phyloP scores from a whole-genome alignment of 805 yeast genomes.

The Wickerhamomyces silvicola region DNA sequence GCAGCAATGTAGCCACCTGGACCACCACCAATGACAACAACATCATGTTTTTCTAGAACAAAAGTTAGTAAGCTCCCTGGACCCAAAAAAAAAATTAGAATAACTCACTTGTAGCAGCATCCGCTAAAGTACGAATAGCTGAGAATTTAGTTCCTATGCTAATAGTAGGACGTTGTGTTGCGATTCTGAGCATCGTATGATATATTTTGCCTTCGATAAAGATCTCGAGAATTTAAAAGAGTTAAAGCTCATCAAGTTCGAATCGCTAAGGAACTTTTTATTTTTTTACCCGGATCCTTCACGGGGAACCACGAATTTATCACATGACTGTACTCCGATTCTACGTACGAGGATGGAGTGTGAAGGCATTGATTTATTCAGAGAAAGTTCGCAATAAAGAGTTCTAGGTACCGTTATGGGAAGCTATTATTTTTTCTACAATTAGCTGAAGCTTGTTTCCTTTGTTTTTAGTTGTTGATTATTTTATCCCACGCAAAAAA shows the following conservation, averaged over 20 bases:
- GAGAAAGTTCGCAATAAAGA: no score
- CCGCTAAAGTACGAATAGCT: constrained; percentile 16
- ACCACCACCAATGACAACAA: constrained; percentile 97
- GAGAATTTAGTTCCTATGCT: constrained; percentile 9
- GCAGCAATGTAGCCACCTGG: constrained; percentile 99
- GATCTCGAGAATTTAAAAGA: neutral
- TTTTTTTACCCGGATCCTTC: constrained; percentile 9
- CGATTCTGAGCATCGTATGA: constrained; percentile 16
- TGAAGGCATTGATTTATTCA: no score
- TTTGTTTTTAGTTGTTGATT: no score
- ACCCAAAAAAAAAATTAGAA: neutral
- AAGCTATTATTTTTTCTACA: no score
- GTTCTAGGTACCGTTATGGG: no score
- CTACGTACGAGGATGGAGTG: no score
- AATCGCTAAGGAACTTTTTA: no score
- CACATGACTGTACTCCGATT: no score
- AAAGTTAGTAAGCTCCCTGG: neutral
- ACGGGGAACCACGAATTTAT: no score
- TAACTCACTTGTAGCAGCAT: constrained; percentile 16
- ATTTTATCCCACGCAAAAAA: no score
- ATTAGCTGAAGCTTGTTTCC: no score
- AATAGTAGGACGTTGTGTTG: constrained; percentile 9
- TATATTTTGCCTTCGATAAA: neutral
- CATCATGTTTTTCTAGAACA: constrained; percentile 70
- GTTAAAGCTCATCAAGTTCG: neutral